These are phyloP conservation scores for Arthrobotrys iridis DNA, from an alignment of 2,329 filamentous ascomycete species.

Conservation along the genomic window DNA sequence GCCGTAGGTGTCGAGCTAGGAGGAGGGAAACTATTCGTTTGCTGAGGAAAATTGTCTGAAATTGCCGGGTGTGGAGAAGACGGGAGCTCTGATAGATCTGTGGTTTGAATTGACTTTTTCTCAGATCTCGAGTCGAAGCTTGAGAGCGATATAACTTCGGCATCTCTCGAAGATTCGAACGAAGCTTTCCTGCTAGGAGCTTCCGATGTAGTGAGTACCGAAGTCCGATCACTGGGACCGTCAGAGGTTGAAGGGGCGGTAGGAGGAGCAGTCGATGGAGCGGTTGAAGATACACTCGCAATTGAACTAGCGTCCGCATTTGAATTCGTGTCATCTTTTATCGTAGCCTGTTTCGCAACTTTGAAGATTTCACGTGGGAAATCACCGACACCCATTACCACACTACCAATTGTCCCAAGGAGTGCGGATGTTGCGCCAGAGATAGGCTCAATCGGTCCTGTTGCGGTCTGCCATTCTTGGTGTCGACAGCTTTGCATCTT, in stretches of 20 bases:
- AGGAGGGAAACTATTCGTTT: neutral
- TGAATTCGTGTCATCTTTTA: constrained; percentile 56
- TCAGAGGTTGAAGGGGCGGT: neutral
- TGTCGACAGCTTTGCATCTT: constrained; percentile 45
- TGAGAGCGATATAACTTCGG: constrained; percentile 43
- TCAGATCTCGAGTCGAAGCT: constrained; percentile 35
- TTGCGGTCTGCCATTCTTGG: constrained; percentile 77
- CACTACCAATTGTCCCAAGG: constrained; percentile 81
- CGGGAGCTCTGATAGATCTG: constrained; percentile 14
- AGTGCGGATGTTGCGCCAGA: constrained; percentile 80
- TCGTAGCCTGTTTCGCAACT: constrained; percentile 60
- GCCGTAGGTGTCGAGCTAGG: constrained; percentile 17
- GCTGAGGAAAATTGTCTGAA: neutral
- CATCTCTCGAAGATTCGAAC: constrained; percentile 43
- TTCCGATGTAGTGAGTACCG: constrained; percentile 1
- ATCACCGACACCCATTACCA: constrained; percentile 85
- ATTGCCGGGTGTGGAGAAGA: neutral
- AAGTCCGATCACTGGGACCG: constrained; percentile 2
- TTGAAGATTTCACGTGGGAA: constrained; percentile 68
- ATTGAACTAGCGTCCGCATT: constrained; percentile 17
- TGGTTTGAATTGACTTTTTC: neutral
- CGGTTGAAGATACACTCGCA: neutral
- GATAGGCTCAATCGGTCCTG: constrained; percentile 81
- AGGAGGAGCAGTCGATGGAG: constrained; percentile 1
- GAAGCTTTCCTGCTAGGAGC: constrained; percentile 33